These are phyloP conservation scores for Xylaria sp. DNA, from an alignment of 2,329 filamentous ascomycete genomes.

Conservation along the genomic window DNA sequence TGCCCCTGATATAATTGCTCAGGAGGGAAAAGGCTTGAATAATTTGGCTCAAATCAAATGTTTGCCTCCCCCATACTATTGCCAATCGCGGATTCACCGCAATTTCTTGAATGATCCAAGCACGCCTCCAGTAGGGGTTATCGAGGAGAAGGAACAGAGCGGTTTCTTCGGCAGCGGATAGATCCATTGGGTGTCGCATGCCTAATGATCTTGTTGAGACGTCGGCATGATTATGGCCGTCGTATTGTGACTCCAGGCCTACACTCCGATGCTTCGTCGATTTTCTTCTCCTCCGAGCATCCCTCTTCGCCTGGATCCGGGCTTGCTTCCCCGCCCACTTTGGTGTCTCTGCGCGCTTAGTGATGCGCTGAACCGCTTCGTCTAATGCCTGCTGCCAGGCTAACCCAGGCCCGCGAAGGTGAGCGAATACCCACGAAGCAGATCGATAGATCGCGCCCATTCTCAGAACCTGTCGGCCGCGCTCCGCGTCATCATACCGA, in stretches of 20 bases:
- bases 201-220: background rate
- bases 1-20: conserved; percentile 18
- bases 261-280: conserved; percentile 5
- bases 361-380: conserved; percentile 19
- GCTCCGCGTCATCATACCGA: conserved; percentile 32
- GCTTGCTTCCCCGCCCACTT: conserved; percentile 11
- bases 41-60: conserved; percentile 31
- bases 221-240: background rate
- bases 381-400: conserved; percentile 19
- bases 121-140: conserved; percentile 30
- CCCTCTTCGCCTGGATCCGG: conserved; percentile 14
- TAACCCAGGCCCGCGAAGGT: conserved; percentile 17
- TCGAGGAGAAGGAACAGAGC: conserved; percentile 31
- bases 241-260: background rate
- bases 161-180: conserved; percentile 31
- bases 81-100: conserved; percentile 30
- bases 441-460: conserved; percentile 35
- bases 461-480: conserved; percentile 27
- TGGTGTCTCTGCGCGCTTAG: conserved; percentile 2
- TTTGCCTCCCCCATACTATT: conserved; percentile 31
- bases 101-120: conserved; percentile 36
- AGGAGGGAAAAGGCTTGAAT: conserved; percentile 19
- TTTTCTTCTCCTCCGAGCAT: conserved; percentile 17
- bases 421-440: conserved; percentile 29
- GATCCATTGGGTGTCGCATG: conserved; percentile 11